Conservation (phyloP, 1,284 basidiomycete species). For the Peniophora sp. region DNA sequence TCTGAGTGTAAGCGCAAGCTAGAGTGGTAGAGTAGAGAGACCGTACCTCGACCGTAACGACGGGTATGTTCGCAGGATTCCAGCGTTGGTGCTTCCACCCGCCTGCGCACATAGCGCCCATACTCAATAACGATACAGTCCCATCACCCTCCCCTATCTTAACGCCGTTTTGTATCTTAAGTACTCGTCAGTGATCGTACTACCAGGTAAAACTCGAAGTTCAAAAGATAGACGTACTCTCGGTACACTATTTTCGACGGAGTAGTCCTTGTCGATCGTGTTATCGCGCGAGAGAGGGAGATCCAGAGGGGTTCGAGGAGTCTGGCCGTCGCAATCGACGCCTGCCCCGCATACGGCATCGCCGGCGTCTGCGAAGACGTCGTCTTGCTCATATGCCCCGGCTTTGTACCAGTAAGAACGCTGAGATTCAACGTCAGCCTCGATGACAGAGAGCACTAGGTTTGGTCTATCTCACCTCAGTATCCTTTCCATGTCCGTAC, state of each 20-base stretch:
- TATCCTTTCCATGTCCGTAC: constrained; percentile 95
- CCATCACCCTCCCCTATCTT: constrained; percentile 94
- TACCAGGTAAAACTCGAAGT: background rate
- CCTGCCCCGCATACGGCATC: constrained; percentile 31
- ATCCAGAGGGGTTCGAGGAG: constrained; percentile 42
- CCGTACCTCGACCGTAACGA: constrained; percentile 81
- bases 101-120: constrained; percentile 93
- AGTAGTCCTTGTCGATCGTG: constrained; percentile 82
- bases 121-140: constrained; percentile 83
- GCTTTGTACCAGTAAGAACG: constrained; percentile 78
- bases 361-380: constrained; percentile 40
- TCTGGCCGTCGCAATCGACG: constrained; percentile 26
- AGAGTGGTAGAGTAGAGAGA: background rate
- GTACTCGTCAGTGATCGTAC: background rate
- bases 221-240: constrained; percentile 32
- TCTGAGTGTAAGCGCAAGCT: too few species aligned
- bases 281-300: constrained; percentile 54
- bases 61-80: constrained; percentile 88
- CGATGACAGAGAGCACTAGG: background rate
- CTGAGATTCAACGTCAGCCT: constrained; percentile 25
- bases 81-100: constrained; percentile 89
- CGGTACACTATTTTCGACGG: constrained; percentile 53
- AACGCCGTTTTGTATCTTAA: constrained; percentile 70
- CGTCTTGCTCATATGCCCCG: constrained; percentile 64
- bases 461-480: constrained; percentile 54